phyloP scores from a whole-genome alignment of 1,139 yeast species.

The Pichia norvegensis region DNA sequence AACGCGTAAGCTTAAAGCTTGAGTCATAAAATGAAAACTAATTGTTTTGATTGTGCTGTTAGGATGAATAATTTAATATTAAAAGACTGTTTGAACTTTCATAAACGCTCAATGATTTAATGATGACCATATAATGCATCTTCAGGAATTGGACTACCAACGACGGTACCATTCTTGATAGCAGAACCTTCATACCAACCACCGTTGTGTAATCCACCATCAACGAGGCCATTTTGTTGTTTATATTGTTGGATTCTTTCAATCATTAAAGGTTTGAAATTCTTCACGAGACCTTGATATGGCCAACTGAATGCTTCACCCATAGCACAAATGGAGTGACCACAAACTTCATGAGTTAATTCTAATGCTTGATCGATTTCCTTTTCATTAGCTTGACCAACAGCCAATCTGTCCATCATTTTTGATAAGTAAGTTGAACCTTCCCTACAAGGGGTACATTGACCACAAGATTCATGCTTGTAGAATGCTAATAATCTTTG shows the following conservation, averaged over 20 bases:
- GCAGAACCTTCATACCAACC: constrained; percentile 69
- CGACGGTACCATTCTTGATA: constrained; percentile 58
- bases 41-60: too few relatives aligned
- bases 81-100: too few relatives aligned
- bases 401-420: constrained; percentile 74
- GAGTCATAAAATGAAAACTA: not conserved
- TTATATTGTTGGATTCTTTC: constrained; percentile 54
- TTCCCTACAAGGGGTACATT: constrained; percentile 92
- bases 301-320: constrained; percentile 97
- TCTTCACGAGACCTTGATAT: constrained; percentile 74
- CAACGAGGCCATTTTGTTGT: constrained; percentile 27
- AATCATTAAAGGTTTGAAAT: constrained; percentile 74
- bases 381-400: constrained; percentile 69
- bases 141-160: constrained; percentile 45
- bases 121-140: constrained; percentile 27
- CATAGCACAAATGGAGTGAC: constrained; percentile 84
- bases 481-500: constrained; percentile 77
- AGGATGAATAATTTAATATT: too few relatives aligned
- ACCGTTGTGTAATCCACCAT: constrained; percentile 50
- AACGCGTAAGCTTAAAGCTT: not conserved
- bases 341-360: constrained; percentile 77
- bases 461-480: constrained; percentile 90
- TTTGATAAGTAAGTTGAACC: constrained; percentile 81
- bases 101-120: not conserved
- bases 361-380: constrained; percentile 81